Evolutionary conservation across 148 eudicot genomes (phyloP).

Genomic region (Silene conica): DNA sequence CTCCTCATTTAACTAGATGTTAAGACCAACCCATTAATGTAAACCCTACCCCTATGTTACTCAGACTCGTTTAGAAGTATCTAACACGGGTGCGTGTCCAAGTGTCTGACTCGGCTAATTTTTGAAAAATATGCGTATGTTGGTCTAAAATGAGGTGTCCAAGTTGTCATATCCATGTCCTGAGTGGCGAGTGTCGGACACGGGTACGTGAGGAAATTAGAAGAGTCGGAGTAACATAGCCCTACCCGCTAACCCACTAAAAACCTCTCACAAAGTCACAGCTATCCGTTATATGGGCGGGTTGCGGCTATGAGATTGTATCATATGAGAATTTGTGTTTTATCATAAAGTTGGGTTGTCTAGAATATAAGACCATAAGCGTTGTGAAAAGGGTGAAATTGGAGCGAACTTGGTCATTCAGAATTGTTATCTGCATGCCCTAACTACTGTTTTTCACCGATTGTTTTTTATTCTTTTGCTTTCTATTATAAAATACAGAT

Average conservation of each 20-base stretch:
- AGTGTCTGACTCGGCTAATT: no score
- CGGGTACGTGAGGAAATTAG: no score
- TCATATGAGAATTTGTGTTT: no score
- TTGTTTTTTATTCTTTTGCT: neutral
- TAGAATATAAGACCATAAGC: neutral
- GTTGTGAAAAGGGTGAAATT: neutral
- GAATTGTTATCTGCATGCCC: neutral
- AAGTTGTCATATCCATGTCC: no score
- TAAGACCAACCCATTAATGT: neutral
- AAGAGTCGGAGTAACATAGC: no score
- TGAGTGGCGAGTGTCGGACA: no score
- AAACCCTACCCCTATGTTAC: no score
- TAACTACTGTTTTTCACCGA: neutral
- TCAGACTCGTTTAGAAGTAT: no score
- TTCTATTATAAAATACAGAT: constrained; percentile 39
- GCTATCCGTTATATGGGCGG: neutral
- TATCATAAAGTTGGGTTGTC: neutral
- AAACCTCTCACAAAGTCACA: neutral
- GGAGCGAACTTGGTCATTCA: neutral
- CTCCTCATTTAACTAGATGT: no score
- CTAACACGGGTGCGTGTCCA: no score
- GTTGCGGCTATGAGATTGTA: neutral
- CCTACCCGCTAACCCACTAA: neutral
- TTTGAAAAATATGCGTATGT: no score
- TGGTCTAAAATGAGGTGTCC: no score